A percentile compares a stretch with the other conserved stretches of the same genome.
These are phyloP conservation scores for Amauroascus verrucosus DNA, from an alignment of 2,329 filamentous ascomycete genomes.

Conservation along the genomic window DNA sequence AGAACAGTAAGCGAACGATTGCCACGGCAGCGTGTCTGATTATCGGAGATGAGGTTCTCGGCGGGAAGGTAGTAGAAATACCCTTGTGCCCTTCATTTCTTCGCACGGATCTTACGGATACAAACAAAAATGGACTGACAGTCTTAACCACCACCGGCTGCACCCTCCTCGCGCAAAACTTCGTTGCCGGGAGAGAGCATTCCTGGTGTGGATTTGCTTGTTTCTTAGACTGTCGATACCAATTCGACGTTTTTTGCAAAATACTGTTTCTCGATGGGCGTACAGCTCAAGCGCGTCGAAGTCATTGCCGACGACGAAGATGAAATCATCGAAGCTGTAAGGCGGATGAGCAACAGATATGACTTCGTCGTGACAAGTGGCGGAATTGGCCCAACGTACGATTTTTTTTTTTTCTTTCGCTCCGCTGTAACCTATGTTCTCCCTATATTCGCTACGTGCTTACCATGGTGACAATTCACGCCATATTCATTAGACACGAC, in stretches of 20 bases:
- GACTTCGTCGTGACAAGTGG: slow-evolving; percentile 94
- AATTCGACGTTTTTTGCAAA: slow-evolving; percentile 57
- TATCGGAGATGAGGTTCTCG: slow-evolving; percentile 93
- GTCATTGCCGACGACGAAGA: slow-evolving; percentile 86
- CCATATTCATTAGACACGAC: slow-evolving; percentile 61
- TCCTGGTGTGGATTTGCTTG: background rate
- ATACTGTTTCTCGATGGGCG: slow-evolving; percentile 55
- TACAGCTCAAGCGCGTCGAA: slow-evolving; percentile 70
- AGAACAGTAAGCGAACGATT: slow-evolving; percentile 49
- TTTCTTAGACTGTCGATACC: slow-evolving; percentile 50
- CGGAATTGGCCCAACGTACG: slow-evolving; percentile 89
- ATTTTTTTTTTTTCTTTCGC: slow-evolving; percentile 11
- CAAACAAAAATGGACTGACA: background rate
- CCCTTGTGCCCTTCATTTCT: too few species aligned
- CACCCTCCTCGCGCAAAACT: background rate
- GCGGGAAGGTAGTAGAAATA: slow-evolving; percentile 64
- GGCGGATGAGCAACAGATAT: slow-evolving; percentile 77
- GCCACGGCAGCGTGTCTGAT: slow-evolving; percentile 86
- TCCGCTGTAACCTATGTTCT: background rate
- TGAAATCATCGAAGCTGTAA: slow-evolving; percentile 80
- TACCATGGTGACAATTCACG: background rate
- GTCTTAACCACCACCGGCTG: background rate
- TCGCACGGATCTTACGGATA: too few species aligned
- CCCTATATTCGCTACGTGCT: background rate
- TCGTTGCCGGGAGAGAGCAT: background rate